Conservation (phyloP, 441 rosid species). For the Hura crepitans region DNA sequence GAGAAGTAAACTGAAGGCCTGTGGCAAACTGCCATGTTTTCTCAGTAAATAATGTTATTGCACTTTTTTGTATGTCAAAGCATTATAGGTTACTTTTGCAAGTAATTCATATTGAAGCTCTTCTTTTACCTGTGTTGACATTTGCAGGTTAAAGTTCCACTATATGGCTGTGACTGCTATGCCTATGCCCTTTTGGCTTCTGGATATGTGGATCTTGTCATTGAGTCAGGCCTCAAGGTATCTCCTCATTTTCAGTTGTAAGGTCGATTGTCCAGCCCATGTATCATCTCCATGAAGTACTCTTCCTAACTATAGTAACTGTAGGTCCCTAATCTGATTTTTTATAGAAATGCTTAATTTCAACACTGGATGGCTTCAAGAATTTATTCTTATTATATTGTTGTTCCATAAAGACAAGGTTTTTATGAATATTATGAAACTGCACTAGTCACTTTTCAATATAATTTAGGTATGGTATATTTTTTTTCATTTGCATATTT, state of each 20-base stretch:
- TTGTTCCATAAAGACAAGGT: background rate
- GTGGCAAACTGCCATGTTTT: background rate
- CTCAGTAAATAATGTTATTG: background rate
- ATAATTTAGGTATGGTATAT: background rate
- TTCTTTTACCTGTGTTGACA: constrained; percentile 3
- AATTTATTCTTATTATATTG: background rate
- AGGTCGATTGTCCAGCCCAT: background rate
- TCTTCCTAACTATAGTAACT: background rate
- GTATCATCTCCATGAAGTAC: background rate
- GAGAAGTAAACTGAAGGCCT: background rate
- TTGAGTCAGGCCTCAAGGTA: constrained; percentile 93
- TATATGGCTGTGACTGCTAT: constrained; percentile 97
- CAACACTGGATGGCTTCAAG: background rate
- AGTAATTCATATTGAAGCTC: constrained; percentile 9
- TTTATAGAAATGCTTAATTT: background rate
- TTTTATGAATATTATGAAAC: background rate
- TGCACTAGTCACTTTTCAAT: background rate
- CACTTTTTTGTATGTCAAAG: background rate
- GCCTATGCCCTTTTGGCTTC: constrained; percentile 96
- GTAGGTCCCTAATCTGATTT: background rate
- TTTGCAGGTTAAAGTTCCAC: constrained; percentile 76
- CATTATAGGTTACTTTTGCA: background rate
- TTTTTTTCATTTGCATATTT: background rate
- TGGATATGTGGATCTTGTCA: constrained; percentile 89
- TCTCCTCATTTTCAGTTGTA: background rate